A percentile compares a stretch with the other conserved stretches of the same genome.
These are phyloP conservation scores for Carex pumila DNA, from an alignment of 176 grass and related monocot genomes.

Conservation along the genomic window DNA sequence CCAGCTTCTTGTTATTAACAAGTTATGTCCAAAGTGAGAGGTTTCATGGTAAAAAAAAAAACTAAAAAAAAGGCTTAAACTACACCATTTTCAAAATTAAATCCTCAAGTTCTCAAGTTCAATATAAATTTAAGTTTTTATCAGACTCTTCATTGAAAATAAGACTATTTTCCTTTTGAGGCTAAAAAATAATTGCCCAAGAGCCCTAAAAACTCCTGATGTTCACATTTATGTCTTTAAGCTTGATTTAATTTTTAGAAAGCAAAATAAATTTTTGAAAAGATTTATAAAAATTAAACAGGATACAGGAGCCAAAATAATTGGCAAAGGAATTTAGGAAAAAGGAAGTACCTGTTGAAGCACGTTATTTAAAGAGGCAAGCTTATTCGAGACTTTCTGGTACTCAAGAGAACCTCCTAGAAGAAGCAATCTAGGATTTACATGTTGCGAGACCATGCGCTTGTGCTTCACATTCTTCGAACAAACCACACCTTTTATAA, in stretches of 20 bases:
- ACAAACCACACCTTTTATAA: slow-evolving; percentile 87
- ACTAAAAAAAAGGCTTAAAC: background rate
- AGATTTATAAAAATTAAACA: background rate
- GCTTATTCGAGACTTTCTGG: slow-evolving; percentile 69
- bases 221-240: background rate
- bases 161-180: background rate
- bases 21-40: background rate
- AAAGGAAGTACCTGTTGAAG: slow-evolving; percentile 54
- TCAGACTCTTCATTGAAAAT: background rate
- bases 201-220: background rate
- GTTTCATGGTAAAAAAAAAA: background rate
- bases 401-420: slow-evolving; percentile 79
- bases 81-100: background rate
- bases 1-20: background rate
- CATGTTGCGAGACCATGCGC: slow-evolving; percentile 70
- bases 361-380: slow-evolving; percentile 68
- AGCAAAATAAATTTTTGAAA: background rate
- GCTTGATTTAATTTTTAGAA: background rate
- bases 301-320: background rate
- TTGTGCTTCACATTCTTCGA: slow-evolving; percentile 96
- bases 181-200: background rate
- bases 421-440: slow-evolving; percentile 71
- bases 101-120: background rate
- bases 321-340: background rate
- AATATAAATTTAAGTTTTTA: too few relatives aligned